These are phyloP conservation scores for Triticum aestivum DNA, from an alignment of 176 grass and related monocot genomes.

Conservation along the genomic window DNA sequence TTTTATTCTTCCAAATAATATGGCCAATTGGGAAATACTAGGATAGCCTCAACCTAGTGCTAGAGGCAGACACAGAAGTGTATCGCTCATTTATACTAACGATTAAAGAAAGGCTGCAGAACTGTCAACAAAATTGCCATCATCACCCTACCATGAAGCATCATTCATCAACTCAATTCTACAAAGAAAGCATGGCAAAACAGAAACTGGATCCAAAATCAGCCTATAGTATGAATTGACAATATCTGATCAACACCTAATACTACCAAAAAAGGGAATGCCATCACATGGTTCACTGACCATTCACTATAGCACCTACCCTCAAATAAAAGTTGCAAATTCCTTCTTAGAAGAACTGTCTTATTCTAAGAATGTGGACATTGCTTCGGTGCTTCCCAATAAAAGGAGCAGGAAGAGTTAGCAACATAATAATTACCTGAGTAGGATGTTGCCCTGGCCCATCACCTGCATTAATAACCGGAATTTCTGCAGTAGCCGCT, in stretches of 20 bases:
- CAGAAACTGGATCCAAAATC: not conserved
- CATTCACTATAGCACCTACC: not conserved
- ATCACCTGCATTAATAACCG: slow-evolving; percentile 88
- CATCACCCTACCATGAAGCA: not conserved
- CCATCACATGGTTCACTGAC: not conserved
- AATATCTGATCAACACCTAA: slow-evolving; percentile 4
- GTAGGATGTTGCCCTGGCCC: slow-evolving; percentile 89
- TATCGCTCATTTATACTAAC: not conserved
- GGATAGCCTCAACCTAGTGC: not conserved
- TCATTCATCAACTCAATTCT: not conserved
- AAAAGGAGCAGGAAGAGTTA: not conserved
- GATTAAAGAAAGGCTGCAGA: not conserved
- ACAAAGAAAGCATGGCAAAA: not conserved
- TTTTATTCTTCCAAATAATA: slow-evolving; percentile 1
- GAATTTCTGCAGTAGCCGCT: slow-evolving; percentile 61
- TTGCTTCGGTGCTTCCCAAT: not conserved
- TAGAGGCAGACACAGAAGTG: not conserved
- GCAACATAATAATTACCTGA: slow-evolving; percentile 53
- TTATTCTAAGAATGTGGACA: not conserved
- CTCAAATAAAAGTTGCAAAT: not conserved
- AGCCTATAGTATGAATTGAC: not conserved
- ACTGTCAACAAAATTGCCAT: not conserved
- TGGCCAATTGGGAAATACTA: not conserved
- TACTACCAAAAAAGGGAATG: not conserved
- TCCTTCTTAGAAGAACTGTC: not conserved